A percentile compares a stretch with the other conserved stretches of the same genome.
phyloP scores from a whole-genome alignment of 2,329 filamentous ascomycete genomes.

The Arthrobotrys sinensis region DNA sequence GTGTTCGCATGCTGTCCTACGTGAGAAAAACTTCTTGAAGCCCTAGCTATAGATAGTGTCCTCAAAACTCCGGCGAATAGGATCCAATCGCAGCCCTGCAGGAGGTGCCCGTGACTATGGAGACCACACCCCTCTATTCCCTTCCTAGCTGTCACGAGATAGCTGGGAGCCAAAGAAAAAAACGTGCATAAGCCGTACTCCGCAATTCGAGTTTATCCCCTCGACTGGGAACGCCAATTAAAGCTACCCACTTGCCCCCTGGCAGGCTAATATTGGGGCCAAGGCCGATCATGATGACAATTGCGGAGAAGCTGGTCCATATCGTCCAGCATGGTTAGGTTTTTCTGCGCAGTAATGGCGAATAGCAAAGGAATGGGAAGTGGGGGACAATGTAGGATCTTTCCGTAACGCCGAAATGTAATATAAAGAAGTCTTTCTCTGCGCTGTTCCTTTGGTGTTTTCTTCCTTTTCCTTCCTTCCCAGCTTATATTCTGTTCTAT shows the following conservation, averaged over 20 bases:
- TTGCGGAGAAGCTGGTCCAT: conserved; percentile 44
- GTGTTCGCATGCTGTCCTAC: conserved; percentile 14
- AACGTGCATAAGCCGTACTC: conserved; percentile 50
- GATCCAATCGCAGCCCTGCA: conserved; percentile 30
- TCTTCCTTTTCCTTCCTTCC: not conserved
- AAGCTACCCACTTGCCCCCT: conserved; percentile 20
- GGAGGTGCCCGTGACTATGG: conserved; percentile 33
- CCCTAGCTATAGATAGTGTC: not conserved
- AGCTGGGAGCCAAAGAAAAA: conserved; percentile 15
- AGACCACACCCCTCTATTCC: not conserved
- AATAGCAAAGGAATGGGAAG: not conserved
- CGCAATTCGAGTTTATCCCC: conserved; percentile 45
- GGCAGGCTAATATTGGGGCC: conserved; percentile 36
- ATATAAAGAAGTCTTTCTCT: not conserved
- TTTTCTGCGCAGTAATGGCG: not conserved
- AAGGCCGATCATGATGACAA: conserved; percentile 50
- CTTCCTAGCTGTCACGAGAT: conserved; percentile 32
- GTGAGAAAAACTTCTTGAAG: conserved; percentile 2
- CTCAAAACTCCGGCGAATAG: conserved; percentile 29
- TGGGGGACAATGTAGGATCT: not conserved
- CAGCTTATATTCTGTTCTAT: not conserved
- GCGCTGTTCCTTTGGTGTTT: not conserved
- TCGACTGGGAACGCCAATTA: conserved; percentile 9
- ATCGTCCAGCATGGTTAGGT: not conserved
- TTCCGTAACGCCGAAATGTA: conserved; percentile 7